Base-by-base conservation (phyloP, 2,329 filamentous ascomycete genomes). In the Geoglossum cookeanum region DNA sequence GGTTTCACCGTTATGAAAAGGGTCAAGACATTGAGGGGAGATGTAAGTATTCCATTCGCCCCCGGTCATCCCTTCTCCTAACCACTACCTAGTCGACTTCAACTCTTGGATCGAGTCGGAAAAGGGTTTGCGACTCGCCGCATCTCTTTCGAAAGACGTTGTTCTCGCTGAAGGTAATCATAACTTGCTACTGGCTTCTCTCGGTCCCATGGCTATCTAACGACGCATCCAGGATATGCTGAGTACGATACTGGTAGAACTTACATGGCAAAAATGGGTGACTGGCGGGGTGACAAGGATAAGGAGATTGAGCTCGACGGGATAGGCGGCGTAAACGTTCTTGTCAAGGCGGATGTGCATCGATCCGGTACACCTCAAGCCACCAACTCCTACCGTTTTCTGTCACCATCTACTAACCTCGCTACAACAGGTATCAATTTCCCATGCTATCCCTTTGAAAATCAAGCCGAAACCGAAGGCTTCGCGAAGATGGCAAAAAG, bases 401-500 rank as follows among this genome's bases (percentile, higher is more conserved):
- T 29, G n/a, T 3, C 33, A n/a, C 22, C 27, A 3, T 2, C 37
- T 44, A 22, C 33, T 29, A 32, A 57, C 47, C n/a, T 22, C 17
- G 6, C 33, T n/a, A 29, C 52, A n/a, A n/a, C 62, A 91, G 90
- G 91, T 61, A 92, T 98, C 74, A 98, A 98, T 71, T 98, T 98
- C 71, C 92, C 92, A 7, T 83, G 82, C 68, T 98, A 98, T 66
- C 79, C 92, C 2, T 98, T 98, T 68, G 92, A 98, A 69, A 97
- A 98, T 71, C 92, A 98, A 73, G 92, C 92, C 61, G 92, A 98
- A 72, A 98, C 92, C 3, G 92, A 98, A 72, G 92, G 92, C 5
- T 98, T 98, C 67, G 92, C 92, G 42, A 95, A 94, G 70, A 98
- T 98, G 92, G 92, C 92, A 59, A 96, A 94, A 74, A 79, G 89